Percentiles rank a stretch among this genome's conserved stretches.
These are phyloP conservation scores for Aspergillus tubingensis DNA, from an alignment of 2,329 filamentous ascomycete genomes.

Conservation along the genomic window DNA sequence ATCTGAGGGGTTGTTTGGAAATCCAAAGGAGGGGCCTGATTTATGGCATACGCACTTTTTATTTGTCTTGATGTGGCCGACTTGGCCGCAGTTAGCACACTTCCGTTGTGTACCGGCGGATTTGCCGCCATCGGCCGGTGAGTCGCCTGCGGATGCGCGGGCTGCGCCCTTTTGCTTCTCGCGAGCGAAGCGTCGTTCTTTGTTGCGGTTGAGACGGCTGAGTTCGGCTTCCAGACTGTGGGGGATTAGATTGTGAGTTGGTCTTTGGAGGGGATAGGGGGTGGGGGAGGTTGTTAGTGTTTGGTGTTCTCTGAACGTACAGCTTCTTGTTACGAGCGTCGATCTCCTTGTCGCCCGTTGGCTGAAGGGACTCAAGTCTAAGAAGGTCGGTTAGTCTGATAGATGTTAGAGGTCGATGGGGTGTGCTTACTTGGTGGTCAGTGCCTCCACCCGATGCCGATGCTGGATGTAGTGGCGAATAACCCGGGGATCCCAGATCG, in stretches of 20 bases:
- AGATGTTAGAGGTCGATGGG: neutral
- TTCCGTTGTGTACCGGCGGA: conserved; percentile 72
- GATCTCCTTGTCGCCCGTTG: conserved; percentile 67
- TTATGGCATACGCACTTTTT: conserved; percentile 69
- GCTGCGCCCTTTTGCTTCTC: conserved; percentile 78
- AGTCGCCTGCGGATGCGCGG: conserved; percentile 49
- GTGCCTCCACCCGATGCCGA: conserved; percentile 69
- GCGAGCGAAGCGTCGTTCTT: conserved; percentile 82
- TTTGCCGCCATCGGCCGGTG: conserved; percentile 58
- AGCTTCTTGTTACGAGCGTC: conserved; percentile 64
- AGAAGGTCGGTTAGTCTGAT: conserved; percentile 12
- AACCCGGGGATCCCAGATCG: conserved; percentile 78
- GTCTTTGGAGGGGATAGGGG: neutral
- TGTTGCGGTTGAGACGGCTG: conserved; percentile 83
- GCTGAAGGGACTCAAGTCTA: conserved; percentile 61
- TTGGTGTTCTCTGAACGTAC: conserved; percentile 38
- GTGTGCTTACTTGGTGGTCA: conserved; percentile 68
- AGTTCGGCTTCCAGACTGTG: conserved; percentile 71
- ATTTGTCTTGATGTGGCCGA: conserved; percentile 98
- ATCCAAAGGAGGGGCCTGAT: neutral
- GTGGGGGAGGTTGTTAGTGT: neutral
- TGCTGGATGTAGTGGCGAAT: conserved; percentile 86
- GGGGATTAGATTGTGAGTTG: conserved; percentile 14
- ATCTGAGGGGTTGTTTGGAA: conserved; percentile 8
- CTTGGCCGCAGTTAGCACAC: conserved; percentile 95